phyloP scores from a whole-genome alignment of 2,329 filamentous ascomycete species.

The Camillea tinctor region DNA sequence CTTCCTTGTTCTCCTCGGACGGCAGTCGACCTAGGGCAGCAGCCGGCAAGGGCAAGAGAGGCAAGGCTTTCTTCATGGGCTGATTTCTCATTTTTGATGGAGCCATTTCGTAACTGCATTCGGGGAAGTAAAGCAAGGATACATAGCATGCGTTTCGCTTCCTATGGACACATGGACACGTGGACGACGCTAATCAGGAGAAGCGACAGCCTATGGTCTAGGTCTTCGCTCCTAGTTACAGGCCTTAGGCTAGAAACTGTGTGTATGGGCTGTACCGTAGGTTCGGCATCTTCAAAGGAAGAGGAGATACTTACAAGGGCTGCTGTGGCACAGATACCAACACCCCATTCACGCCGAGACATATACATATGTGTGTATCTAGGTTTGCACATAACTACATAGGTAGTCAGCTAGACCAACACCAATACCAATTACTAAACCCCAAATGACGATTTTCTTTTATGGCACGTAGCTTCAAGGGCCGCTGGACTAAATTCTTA shows the following conservation, averaged over 20 bases:
- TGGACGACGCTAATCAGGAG: not conserved
- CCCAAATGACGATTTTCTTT: no score
- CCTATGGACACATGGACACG: not conserved
- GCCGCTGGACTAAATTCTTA: no score
- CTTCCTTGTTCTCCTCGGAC: slow-evolving; percentile 9
- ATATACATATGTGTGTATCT: no score
- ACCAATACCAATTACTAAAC: no score
- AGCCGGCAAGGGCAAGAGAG: slow-evolving; percentile 10
- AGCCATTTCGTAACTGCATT: not conserved
- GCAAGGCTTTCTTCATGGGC: not conserved
- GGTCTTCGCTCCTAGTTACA: not conserved
- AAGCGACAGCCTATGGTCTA: not conserved
- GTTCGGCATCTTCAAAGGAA: no score
- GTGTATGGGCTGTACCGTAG: no score
- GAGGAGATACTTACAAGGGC: no score
- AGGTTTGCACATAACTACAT: no score
- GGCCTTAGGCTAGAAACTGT: not conserved
- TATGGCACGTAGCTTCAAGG: no score
- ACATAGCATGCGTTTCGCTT: not conserved
- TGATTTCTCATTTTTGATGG: not conserved
- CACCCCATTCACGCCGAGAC: no score
- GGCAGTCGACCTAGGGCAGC: slow-evolving; percentile 2
- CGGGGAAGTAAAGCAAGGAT: not conserved
- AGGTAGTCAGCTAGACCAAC: no score
- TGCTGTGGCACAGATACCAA: no score